Base-by-base conservation (phyloP, 208 protist genomes). In the Zelonia costaricensis region DNA sequence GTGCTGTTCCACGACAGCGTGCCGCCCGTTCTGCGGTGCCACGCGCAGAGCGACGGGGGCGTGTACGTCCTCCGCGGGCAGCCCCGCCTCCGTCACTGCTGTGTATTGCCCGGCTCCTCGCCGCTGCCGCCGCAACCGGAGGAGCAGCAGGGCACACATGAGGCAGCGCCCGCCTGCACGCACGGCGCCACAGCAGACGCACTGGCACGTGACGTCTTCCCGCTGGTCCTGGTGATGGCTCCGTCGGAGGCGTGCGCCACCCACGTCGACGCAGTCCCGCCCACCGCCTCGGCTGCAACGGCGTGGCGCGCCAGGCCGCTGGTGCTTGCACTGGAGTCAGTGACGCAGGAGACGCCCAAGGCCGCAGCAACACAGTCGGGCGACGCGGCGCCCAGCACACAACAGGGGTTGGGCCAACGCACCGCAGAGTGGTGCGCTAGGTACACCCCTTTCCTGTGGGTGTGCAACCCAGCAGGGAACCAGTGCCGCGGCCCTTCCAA, bases 11-110 rank as follows among this genome's bases (percentile, higher is more conserved):
- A 72, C 44, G n/a, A 74, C 28, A 20, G 40, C 18, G 44, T 66
- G 15, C 82, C 82, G 10, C 47, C 74, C 13, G 71, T 88, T 12
- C 43, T 88, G 3, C 68, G 82, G 20, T 75, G 62, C 48, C 55
- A 67, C 12, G 27, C 51, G 3, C 23, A 45, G 20, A 49, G 42
- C 12, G 53, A 74, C 23, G 25, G 28, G 16, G 47, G 46, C 5
- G 55, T 69, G 15, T 78, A 74, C 47, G 15, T 57, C 0, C 22
- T 72, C 25, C 39, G 33, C 27, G 60, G 65, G 13, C 45, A 48
- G 23, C 42, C 68, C 1, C 44, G 44, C 1, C 59, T 70, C 13
- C 25, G 18, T 3, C 66, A 72, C 43, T 8, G 31, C 18, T 72
- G 56, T n/a, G n/a, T n/a, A n/a, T n/a, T n/a, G n/a, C n/a, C n/a